These are phyloP conservation scores for Colletotrichum plurivorum DNA, from an alignment of 2,329 filamentous ascomycete genomes.

Conservation along the genomic window DNA sequence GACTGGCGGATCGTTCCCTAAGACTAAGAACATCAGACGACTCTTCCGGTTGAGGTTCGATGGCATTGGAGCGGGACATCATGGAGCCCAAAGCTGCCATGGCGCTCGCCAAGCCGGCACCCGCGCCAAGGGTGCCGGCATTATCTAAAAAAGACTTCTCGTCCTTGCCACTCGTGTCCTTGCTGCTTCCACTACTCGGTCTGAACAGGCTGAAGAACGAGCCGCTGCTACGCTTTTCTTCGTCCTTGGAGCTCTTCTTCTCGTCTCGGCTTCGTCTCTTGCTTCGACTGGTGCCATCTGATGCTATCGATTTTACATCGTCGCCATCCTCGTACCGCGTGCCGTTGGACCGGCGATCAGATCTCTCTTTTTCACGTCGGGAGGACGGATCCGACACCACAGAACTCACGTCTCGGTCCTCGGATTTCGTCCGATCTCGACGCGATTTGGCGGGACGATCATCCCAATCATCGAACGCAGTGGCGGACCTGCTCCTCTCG, in stretches of 20 bases:
- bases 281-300: constrained; percentile 42
- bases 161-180: constrained; percentile 50
- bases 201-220: constrained; percentile 66
- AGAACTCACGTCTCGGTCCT: constrained; percentile 64
- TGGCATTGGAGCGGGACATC: constrained; percentile 61
- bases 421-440: constrained; percentile 47
- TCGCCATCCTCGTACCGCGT: constrained; percentile 60
- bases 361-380: constrained; percentile 48
- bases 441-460: constrained; percentile 33
- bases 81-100: constrained; percentile 57
- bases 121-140: constrained; percentile 78
- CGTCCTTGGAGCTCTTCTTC: constrained; percentile 54
- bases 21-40: constrained; percentile 31
- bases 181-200: constrained; percentile 53
- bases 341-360: constrained; percentile 55
- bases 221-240: constrained; percentile 57
- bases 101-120: constrained; percentile 74
- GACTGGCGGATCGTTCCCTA: constrained; percentile 25
- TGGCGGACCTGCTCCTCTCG: constrained; percentile 18
- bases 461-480: constrained; percentile 22
- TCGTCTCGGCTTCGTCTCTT: constrained; percentile 51
- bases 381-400: constrained; percentile 61
- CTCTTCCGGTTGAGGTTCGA: constrained; percentile 58
- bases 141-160: constrained; percentile 77
- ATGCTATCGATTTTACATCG: constrained; percentile 61